Base-by-base conservation (phyloP, 148 eudicot species). In the Nyssa sinensis region DNA sequence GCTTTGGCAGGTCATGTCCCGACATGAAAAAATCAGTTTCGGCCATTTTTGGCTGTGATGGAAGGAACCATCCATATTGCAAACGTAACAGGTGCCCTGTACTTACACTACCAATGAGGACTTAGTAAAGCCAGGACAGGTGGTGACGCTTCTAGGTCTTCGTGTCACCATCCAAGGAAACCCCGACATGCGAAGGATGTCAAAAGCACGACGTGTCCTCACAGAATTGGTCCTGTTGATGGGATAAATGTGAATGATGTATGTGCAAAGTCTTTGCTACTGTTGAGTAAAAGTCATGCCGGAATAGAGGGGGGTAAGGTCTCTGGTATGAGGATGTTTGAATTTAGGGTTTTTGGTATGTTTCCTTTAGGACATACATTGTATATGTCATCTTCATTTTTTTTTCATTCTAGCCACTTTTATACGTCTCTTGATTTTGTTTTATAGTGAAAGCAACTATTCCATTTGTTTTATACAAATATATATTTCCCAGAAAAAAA, bases 361-460 rank as follows among this genome's bases (percentile, higher is more conserved):
- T 70, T 70, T 70, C 73, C 73, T 55, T 13, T 31, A 55, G 63
- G 73, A 70, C 73, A 70, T 55, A 63, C 73, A 70, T n/a, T 25
- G 73, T 30, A 30, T 34, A 49, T 9, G 61, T 51, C 72, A 69
- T 25, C 72, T 39, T 51, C 34, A 29, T 69, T 55, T 55, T n/a
- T n/a, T 55, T 27, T 10, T 5, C n/a, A n/a, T n/a, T n/a, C n/a
- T n/a, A n/a, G n/a, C n/a, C n/a, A n/a, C n/a, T n/a, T n/a, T n/a
- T n/a, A n/a, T n/a, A n/a, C n/a, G n/a, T n/a, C n/a, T n/a, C n/a
- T n/a, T n/a, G n/a, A n/a, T 67, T 67, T 67, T 44, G 59, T 28
- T n/a, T 47, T 28, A 0, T 28, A 67, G 14, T 28, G 33, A 44
- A 13, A 25, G 23, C 23, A 23, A 58, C 10, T 58, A 6, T 44